Conservation (phyloP, 345 rosid genomes). For the Eucalyptus guilfoylei region DNA sequence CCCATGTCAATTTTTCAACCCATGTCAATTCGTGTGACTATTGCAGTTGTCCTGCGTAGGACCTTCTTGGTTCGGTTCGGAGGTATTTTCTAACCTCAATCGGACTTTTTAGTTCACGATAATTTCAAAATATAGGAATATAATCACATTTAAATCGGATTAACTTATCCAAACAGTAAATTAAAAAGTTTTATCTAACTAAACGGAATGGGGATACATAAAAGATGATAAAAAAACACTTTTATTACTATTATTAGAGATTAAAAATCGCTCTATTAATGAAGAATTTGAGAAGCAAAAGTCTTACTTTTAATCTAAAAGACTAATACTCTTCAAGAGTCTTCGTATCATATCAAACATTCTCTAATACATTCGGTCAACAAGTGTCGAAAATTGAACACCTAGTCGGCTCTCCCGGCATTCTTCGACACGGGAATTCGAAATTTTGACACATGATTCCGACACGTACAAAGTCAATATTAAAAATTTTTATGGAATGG, state of each 20-base stretch:
- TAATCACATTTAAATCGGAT: neutral
- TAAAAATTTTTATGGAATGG: no score
- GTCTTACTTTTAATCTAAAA: no score
- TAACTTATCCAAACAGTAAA: neutral
- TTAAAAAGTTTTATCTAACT: neutral
- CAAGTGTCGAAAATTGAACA: rapidly evolving
- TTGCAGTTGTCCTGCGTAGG: neutral
- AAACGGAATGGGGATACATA: neutral
- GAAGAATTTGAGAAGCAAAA: neutral
- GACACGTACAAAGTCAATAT: no score
- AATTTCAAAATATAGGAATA: neutral
- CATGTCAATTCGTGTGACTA: neutral
- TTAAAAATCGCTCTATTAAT: neutral
- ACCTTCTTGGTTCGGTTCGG: neutral
- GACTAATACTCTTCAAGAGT: rapidly evolving
- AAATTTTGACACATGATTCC: rapidly evolving
- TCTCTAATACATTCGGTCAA: rapidly evolving
- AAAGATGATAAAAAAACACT: neutral
- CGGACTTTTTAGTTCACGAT: neutral
- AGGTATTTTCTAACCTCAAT: neutral
- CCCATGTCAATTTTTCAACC: neutral
- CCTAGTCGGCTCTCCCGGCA: rapidly evolving
- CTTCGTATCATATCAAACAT: rapidly evolving
- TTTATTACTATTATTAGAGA: neutral
- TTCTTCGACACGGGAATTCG: rapidly evolving